A percentile compares a stretch with the other conserved stretches of the same genome.
These are phyloP conservation scores for Nitzschia sp. DNA, from an alignment of 108 stramenopile genomes.

Conservation along the genomic window DNA sequence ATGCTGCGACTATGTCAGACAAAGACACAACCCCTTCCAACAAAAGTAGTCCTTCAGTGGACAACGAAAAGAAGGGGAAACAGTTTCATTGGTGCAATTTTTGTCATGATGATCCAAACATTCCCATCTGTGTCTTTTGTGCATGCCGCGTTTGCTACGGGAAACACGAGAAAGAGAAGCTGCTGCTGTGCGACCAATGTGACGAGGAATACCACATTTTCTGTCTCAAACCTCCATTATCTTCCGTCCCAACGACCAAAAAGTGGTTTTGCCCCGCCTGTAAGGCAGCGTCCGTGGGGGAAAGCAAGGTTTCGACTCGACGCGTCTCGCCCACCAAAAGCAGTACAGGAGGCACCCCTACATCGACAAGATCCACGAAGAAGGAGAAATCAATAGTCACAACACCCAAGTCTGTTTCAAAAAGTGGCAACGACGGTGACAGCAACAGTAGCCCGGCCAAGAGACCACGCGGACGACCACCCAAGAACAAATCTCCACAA, in stretches of 20 bases:
- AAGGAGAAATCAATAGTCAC: neutral
- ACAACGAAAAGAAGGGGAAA: neutral
- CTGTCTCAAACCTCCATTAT: slow-evolving; percentile 43
- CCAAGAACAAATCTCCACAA: slow-evolving; percentile 1
- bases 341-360: neutral
- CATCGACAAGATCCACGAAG: neutral
- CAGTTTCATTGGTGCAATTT: slow-evolving; percentile 39
- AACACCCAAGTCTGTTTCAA: slow-evolving; percentile 13
- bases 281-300: neutral
- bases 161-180: slow-evolving; percentile 62
- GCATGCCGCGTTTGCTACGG: slow-evolving; percentile 82
- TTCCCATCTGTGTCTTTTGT: slow-evolving; percentile 80
- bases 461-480: neutral
- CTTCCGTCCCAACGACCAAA: slow-evolving; percentile 35
- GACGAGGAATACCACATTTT: slow-evolving; percentile 56
- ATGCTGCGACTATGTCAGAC: neutral
- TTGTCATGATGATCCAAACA: slow-evolving; percentile 65
- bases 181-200: slow-evolving; percentile 43
- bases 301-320: neutral
- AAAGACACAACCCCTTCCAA: neutral
- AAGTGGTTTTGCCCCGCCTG: slow-evolving; percentile 64
- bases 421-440: neutral
- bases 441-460: too few relatives aligned
- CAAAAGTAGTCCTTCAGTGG: neutral
- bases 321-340: slow-evolving; percentile 1